These are phyloP conservation scores for Leptodontidium sp. DNA, from an alignment of 2,329 filamentous ascomycete species.

Conservation along the genomic window DNA sequence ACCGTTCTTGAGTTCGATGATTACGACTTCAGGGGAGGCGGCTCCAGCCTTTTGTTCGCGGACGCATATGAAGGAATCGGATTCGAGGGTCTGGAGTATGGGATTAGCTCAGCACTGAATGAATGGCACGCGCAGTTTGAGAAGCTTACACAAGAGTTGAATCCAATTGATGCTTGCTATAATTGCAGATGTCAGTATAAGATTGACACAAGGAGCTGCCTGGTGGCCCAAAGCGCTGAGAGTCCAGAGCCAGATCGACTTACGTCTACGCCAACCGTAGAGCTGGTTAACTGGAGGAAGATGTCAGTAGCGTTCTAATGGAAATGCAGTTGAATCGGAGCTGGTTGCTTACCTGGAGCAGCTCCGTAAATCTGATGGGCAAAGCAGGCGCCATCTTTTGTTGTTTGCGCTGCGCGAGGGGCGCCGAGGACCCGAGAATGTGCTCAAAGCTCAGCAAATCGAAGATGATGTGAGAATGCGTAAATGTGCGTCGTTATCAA, in stretches of 20 bases:
- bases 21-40: constrained; percentile 91
- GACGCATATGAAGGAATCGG: constrained; percentile 94
- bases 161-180: constrained; percentile 78
- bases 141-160: constrained; percentile 81
- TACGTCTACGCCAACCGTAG: constrained; percentile 57
- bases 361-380: constrained; percentile 93
- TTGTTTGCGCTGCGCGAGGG: constrained; percentile 39
- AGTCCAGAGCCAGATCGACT: constrained; percentile 42
- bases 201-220: constrained; percentile 34
- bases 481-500: constrained; percentile 38
- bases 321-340: constrained; percentile 84
- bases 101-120: constrained; percentile 27
- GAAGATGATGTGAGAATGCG: constrained; percentile 23
- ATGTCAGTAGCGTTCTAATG: constrained; percentile 59
- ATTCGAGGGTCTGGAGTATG: constrained; percentile 87
- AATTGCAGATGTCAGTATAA: constrained; percentile 46
- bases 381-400: constrained; percentile 62
- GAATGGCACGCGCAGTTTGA: constrained; percentile 25
- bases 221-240: constrained; percentile 14
- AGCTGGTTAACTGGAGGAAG: constrained; percentile 56
- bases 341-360: constrained; percentile 86
- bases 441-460: constrained; percentile 41
- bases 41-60: constrained; percentile 90
- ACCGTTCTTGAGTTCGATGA: constrained; percentile 96
- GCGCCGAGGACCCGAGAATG: constrained; percentile 39